Evolutionary conservation across 1,284 basidiomycete species (phyloP).

Genomic region (Apiotrichum gracile): DNA sequence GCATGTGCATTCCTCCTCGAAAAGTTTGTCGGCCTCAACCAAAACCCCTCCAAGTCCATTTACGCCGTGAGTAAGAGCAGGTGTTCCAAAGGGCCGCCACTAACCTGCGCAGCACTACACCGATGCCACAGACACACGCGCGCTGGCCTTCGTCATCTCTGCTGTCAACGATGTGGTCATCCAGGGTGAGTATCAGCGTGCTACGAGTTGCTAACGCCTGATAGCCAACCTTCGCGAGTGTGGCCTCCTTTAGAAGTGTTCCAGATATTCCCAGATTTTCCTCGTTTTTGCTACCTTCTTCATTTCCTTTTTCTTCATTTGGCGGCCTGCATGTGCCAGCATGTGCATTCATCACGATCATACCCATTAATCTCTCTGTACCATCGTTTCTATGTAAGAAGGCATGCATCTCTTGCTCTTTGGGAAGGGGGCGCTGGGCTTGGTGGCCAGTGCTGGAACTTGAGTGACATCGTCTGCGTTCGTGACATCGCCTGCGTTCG

Average conservation of each 20-base stretch:
- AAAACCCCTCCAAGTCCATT: conserved; percentile 59
- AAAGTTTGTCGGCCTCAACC: conserved; percentile 79
- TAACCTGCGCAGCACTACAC: conserved; percentile 45
- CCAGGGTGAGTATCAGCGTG: conserved; percentile 24
- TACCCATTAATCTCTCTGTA: conserved; percentile 12
- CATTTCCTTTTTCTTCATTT: neutral
- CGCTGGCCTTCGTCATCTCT: conserved; percentile 53
- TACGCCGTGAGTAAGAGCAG: conserved; percentile 35
- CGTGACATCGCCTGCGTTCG: too few species aligned
- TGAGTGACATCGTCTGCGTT: neutral
- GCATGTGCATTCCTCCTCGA: conserved; percentile 81
- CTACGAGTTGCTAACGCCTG: neutral
- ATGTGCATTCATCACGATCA: neutral
- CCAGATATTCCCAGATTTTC: neutral
- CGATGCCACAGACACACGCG: conserved; percentile 52
- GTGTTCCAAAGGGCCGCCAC: neutral
- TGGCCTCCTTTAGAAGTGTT: conserved; percentile 40
- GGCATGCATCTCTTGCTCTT: conserved; percentile 9
- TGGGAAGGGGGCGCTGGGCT: neutral
- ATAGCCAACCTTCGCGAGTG: conserved; percentile 48
- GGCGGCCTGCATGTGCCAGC: neutral
- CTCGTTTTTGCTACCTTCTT: neutral
- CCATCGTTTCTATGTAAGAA: conserved; percentile 12
- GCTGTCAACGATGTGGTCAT: conserved; percentile 54
- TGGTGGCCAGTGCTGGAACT: neutral